A percentile compares a stretch with the other conserved stretches of the same genome.
Conservation (phyloP, 257 asterid genomes). For the Echium plantagineum region DNA sequence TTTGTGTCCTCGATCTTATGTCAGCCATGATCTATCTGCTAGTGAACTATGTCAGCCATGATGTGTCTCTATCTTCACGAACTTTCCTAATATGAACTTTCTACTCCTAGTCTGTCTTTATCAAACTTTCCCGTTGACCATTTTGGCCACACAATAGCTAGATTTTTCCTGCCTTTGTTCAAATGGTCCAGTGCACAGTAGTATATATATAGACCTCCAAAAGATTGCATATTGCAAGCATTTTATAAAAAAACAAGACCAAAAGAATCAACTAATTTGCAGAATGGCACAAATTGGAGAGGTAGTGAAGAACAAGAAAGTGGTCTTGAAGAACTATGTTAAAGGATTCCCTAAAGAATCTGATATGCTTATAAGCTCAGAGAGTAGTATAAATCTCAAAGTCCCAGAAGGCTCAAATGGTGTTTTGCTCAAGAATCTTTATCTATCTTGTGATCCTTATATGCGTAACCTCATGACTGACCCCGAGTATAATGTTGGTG, state of each 20-base stretch:
- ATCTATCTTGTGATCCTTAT: background rate
- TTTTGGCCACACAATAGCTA: no score
- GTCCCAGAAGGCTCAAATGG: background rate
- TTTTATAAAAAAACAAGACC: background rate
- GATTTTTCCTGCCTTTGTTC: no score
- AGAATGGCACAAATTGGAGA: background rate
- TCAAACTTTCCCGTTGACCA: no score
- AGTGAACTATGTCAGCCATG: no score
- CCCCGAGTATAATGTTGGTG: background rate
- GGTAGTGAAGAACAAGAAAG: background rate
- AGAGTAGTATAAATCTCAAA: no score
- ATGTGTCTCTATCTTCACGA: no score
- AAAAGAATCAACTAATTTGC: background rate
- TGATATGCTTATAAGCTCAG: background rate
- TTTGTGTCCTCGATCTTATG: no score
- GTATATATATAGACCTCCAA: background rate
- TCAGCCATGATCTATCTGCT: no score
- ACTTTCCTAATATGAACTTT: no score
- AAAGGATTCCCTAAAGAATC: background rate
- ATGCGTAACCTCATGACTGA: background rate
- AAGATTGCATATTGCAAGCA: background rate
- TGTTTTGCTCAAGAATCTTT: background rate
- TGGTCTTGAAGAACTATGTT: background rate
- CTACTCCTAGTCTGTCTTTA: no score
- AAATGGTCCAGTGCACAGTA: no score